These are phyloP conservation scores for Betula pendula DNA, from an alignment of 306 rosid species.

Conservation along the genomic window DNA sequence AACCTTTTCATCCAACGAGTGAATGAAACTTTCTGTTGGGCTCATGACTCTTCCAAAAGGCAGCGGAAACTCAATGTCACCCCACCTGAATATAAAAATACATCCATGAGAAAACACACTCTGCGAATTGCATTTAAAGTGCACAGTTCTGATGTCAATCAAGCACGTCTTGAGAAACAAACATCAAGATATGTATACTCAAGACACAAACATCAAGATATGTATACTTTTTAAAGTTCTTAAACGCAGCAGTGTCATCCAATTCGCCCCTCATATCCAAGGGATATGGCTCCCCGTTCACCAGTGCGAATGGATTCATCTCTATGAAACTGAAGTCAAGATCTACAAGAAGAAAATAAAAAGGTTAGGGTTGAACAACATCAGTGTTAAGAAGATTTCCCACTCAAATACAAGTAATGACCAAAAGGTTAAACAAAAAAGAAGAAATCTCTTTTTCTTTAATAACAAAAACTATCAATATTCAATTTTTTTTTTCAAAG, in stretches of 20 bases:
- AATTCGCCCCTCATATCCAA: constrained; percentile 90
- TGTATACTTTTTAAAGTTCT: constrained; percentile 73
- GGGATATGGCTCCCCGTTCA: constrained; percentile 76
- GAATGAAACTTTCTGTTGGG: constrained; percentile 72
- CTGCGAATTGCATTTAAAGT: constrained; percentile 10
- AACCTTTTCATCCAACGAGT: constrained; percentile 80
- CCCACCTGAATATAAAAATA: constrained; percentile 62
- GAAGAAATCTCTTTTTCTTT: neutral
- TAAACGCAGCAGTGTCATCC: constrained; percentile 89
- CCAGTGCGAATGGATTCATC: constrained; percentile 85
- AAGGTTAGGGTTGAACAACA: constrained; percentile 18
- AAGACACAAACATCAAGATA: constrained; percentile 22
- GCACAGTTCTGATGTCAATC: constrained; percentile 18
- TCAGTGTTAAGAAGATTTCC: neutral
- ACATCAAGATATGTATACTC: constrained; percentile 41
- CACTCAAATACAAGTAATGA: neutral
- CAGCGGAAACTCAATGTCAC: constrained; percentile 70
- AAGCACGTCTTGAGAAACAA: constrained; percentile 21
- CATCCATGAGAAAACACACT: constrained; percentile 9
- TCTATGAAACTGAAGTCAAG: constrained; percentile 81
- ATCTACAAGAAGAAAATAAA: constrained; percentile 42
- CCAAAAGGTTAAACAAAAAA: neutral
- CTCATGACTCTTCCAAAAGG: constrained; percentile 84
- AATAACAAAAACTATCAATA: neutral
- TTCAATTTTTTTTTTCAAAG: neutral